Evolutionary conservation across 805 yeast species (phyloP), one percentile per base, ranked within the genome.

Genomic region (Candida chilensis): DNA sequence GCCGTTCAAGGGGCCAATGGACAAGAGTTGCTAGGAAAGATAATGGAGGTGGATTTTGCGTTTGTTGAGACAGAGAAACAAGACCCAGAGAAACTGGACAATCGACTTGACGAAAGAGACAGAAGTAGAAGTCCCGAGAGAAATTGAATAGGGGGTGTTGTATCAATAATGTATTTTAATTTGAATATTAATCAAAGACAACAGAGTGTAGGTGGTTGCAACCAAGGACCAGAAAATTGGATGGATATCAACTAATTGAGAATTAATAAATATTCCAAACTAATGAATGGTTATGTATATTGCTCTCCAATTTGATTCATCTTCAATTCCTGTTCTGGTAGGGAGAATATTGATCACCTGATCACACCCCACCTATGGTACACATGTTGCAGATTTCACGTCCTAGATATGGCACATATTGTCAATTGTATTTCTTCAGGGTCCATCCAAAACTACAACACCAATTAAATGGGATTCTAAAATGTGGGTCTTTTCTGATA

Each of bases 1-100:
- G 64, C 67, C 1, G 43, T 61, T 2, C 25, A 29, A 4, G 52
- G 41, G 3, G 52, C 45, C 1, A 33, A 49, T 13, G 57, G 55
- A 1, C 38, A 42, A 3, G 56, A 52, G 28, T 30, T 64, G 1
- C 34, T 63, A 18, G 72, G 59, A 3, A 39, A 42, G 4, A 27
- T 17, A 6, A 16, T 65, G 1, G 37, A 40, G 4, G 54, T 50
- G 4, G 65, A 61, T 30, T 65, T 41, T 41, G 64, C 64, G 5
- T 62, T 65, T 37, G 59, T 60, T 4, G 45, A 45, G 5, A 5
- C 7, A 5, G 20, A 16, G 5, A 28, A 29, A 22, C 15, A 27
- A 31, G 26, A 9, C 29, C 29, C 6, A 20, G 16, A 19, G 21
- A 28, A 16, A 17, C 14, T 27, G 10, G 3, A 4, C n/a, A 16